These are phyloP conservation scores for Vigna hirtella DNA, from an alignment of 306 rosid species.

Conservation along the genomic window DNA sequence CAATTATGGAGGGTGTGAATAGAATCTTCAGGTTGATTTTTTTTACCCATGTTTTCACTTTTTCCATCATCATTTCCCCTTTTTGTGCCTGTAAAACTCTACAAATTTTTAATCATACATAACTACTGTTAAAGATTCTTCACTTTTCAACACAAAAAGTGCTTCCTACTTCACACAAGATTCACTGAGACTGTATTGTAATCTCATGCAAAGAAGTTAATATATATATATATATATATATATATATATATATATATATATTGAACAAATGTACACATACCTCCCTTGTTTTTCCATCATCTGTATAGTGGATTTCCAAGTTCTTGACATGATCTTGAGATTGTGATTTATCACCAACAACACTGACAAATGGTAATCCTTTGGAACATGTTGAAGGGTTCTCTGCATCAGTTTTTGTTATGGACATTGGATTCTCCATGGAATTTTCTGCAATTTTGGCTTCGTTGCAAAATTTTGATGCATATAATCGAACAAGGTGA, in stretches of 20 bases:
- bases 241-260: too few relatives aligned
- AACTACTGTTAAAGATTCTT: too few relatives aligned
- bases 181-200: too few relatives aligned
- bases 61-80: constrained; percentile 29
- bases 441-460: constrained; percentile 32
- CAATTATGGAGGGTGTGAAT: constrained; percentile 47
- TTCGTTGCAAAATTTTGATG: constrained; percentile 33
- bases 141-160: too few relatives aligned
- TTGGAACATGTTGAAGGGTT: constrained; percentile 39
- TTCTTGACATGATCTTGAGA: constrained; percentile 36
- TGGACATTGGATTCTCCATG: neutral
- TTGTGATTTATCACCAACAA: constrained; percentile 21
- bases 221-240: too few relatives aligned
- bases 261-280: constrained; percentile 15
- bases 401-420: constrained; percentile 34
- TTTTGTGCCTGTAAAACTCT: constrained; percentile 42
- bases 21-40: constrained; percentile 45
- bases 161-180: too few relatives aligned
- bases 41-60: neutral
- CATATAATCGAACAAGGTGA: constrained; percentile 48
- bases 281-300: constrained; percentile 34
- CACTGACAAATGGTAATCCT: neutral
- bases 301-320: constrained; percentile 43
- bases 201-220: too few relatives aligned
- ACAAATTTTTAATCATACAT: constrained; percentile 26